Evolutionary conservation across 1,284 basidiomycete genomes (phyloP), one percentile per base, ranked within the genome.

Genomic region (Paramarasmius palmivorus): DNA sequence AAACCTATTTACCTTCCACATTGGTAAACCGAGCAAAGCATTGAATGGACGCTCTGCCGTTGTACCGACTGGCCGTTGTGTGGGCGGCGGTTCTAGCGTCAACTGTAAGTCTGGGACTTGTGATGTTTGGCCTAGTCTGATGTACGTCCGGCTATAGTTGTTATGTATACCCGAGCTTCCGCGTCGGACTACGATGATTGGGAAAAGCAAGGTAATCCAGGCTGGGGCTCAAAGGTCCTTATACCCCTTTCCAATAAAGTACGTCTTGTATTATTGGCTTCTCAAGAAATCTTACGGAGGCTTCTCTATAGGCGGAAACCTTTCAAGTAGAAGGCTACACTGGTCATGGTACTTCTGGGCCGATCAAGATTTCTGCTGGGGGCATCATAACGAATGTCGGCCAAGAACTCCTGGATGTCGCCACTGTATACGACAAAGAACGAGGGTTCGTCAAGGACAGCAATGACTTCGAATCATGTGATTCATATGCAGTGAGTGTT

Each of bases 61-160:
- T 26, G 72, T 81, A 12, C 70, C 72, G 0, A 65, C 68, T 34
- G 84, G 78, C 0, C 71, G 76, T 38, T 77, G 74, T 40, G 61
- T 87, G 0, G 85, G 84, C 8, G 84, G 85, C 0, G 84, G 83
- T 0, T 84, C 83, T 1, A 68, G 71, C 52, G 73, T 86, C 14
- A 84, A 86, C 59, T 84, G 84, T 83, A 53, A 25, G 79, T 58
- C 7, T 17, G 38, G 49, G n/a, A 52, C n/a, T n/a, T n/a, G n/a
- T n/a, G 32, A 12, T 15, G 29, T 39, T 41, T 12, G 55, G 20
- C 29, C 4, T 19, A 6, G 22, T 38, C 19, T 26, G 17, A 0
- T 34, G 14, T 29, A 19, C 32, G 20, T 12, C 34, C 15, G 25
- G 29, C 29, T 4, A 42, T 49, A 84, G 82, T 81, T 59, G 68